Conservation (phyloP, 495 filamentous ascomycete genomes). For the Massariosphaeria phaeospora region DNA sequence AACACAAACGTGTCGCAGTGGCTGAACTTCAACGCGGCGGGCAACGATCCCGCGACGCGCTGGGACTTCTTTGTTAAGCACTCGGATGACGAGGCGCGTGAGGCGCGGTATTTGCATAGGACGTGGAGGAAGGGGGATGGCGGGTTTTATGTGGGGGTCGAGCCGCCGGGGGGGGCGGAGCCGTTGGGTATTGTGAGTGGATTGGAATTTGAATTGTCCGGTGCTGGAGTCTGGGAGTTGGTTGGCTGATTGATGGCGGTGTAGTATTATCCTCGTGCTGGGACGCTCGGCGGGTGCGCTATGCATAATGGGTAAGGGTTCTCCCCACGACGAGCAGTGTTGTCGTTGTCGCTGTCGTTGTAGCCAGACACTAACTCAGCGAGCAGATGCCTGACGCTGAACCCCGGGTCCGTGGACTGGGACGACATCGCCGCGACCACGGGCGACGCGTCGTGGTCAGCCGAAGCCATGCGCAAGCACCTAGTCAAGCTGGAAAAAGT, state of each 20-base stretch:
- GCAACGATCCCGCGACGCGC: conserved; percentile 24
- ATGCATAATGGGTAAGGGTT: conserved; percentile 51
- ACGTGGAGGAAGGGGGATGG: conserved; percentile 29
- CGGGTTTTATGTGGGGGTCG: conserved; percentile 32
- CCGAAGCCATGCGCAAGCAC: conserved; percentile 46
- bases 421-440: conserved; percentile 46
- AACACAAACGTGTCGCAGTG: conserved; percentile 26
- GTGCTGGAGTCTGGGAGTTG: neutral
- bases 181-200: conserved; percentile 42
- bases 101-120: conserved; percentile 23
- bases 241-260: neutral
- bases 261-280: conserved; percentile 46
- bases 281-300: conserved; percentile 49
- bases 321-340: too few relatives aligned
- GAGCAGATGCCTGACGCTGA: conserved; percentile 41
- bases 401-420: conserved; percentile 45
- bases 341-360: too few relatives aligned
- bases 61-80: conserved; percentile 37
- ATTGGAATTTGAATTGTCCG: neutral
- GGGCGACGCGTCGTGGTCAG: conserved; percentile 46
- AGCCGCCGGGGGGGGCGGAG: conserved; percentile 43
- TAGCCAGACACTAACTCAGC: too few relatives aligned
- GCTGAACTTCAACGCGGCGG: conserved; percentile 11
- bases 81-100: conserved; percentile 20
- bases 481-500: conserved; percentile 31